Evolutionary conservation across 805 yeast species (phyloP), one percentile per base, ranked within the genome.

Genomic region (Metschnikowia dekortorum): DNA sequence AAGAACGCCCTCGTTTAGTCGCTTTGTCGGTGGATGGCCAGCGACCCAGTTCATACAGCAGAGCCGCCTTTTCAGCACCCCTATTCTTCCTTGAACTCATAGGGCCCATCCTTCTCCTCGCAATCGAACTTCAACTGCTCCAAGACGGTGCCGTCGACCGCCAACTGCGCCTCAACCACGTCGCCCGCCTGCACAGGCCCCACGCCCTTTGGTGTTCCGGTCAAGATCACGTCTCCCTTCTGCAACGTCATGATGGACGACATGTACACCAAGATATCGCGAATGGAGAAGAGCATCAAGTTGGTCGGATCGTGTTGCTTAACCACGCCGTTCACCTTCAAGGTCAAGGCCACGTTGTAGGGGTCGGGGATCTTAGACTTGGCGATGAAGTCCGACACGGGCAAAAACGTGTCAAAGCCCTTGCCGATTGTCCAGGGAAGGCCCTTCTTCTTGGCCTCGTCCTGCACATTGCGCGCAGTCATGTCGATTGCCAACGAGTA

Each of bases 151-250:
- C 83, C 92, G 33, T 79, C 79, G 32, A 76, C 78, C 30, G 66
- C 68, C 54, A 89, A 67, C 55, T 80, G 78, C 6, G 95, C 96
- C 42, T 75, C 74, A 29, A 94, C 73, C 28, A 66, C 62, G 64
- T 94, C 98, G 8, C 97, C 98, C 0, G 96, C 87, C 6, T 66
- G 67, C 33, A 91, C 70, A 28, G 78, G 71, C 8, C 98, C 97
- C n/a, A 94, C 99, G 14, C 99, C 99, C 67, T 90, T 89, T 42
- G 99, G 99, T 1, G 99, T 94, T 14, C 99, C 99, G 1, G 99
- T 94, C 46, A 94, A 75, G 51, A 94, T 83, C 54, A 94, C 76
- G 63, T 94, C 99, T 31, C 97, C 97, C 48, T 88, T 84, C 60
- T 91, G 83, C 50, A 94, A 74, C 4, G 97, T 89, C 92, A 92